phyloP scores from a whole-genome alignment of 192 early-diverging fungal species.

The Diversispora eburnea region DNA sequence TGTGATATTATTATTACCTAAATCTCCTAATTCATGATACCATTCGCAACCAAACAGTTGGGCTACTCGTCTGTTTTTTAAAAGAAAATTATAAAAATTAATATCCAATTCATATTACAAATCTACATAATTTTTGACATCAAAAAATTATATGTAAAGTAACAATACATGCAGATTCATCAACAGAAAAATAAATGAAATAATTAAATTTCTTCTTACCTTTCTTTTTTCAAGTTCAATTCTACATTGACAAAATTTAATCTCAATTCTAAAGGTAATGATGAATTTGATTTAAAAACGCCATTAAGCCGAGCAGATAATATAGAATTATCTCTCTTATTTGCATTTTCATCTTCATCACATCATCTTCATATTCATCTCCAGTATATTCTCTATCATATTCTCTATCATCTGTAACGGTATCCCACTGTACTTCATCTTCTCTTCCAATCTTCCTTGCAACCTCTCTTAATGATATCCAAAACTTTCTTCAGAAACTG shows the following conservation, averaged over 20 bases:
- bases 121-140: constrained; percentile 57
- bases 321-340: constrained; percentile 8
- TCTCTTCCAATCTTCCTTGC: constrained; percentile 68
- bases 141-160: constrained; percentile 58
- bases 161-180: constrained; percentile 31
- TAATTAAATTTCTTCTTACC: constrained; percentile 32
- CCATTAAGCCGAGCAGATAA: background rate
- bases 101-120: constrained; percentile 63
- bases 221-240: constrained; percentile 64
- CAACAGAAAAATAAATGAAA: background rate
- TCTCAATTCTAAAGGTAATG: constrained; percentile 80
- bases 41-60: constrained; percentile 44
- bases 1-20: constrained; percentile 45
- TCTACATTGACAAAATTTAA: constrained; percentile 80
- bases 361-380: constrained; percentile 39
- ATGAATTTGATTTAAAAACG: constrained; percentile 27
- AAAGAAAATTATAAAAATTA: background rate
- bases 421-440: constrained; percentile 62
- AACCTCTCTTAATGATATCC: constrained; percentile 76
- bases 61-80: background rate
- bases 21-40: constrained; percentile 62
- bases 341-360: constrained; percentile 37
- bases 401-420: constrained; percentile 55
- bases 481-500: constrained; percentile 46
- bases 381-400: constrained; percentile 40